Base-by-base conservation (phyloP, 768 basidiomycete species). In the Clathrus columnatus region DNA sequence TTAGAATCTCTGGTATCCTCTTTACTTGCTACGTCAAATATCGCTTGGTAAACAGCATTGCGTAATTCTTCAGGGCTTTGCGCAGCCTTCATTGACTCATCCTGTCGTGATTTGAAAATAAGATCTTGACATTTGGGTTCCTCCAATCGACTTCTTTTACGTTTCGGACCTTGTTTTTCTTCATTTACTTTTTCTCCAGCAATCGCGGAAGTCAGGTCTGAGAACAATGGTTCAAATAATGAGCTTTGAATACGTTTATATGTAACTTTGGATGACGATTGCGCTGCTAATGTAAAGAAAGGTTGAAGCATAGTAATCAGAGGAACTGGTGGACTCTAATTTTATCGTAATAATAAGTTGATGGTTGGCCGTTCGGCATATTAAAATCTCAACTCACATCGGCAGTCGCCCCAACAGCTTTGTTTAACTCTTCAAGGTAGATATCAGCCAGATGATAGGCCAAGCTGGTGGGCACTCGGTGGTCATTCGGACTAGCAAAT, bases 371-470 rank as follows among this genome's bases (percentile, higher is more conserved):
- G 4, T 8, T 55, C n/a, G 10, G 18, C 28, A 14, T 8, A 24
- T 26, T 2, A 44, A 28, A 29, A 30, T 47, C 5, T 36, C 24
- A 53, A 24, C 59, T 23, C 42, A 51, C 45, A 20, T 54, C 54
- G 46, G 51, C 26, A 4, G 51, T 21, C 24, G 48, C 32, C 0
- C 57, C n/a, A 44, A 66, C 48, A 8, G 66, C 65, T 51, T 69
- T 91, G 64, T 96, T 82, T 30, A 99, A 78, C 65, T 98, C 95
- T 60, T 90, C 85, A 14, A 94, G 67, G 67, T 90, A 96, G 47
- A 97, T 82, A 65, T 99, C 95, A 14, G 85, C 77, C 18, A 98
- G 69, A 67, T 99, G 95, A 64, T 85, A 93, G 21, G 82, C 74
- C 18, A 99, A 74, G 57, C 92, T 82, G 2, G 75, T 69, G 1